These are phyloP conservation scores for Pelargonium hybrid DNA, from an alignment of 441 rosid species.

Conservation along the genomic window DNA sequence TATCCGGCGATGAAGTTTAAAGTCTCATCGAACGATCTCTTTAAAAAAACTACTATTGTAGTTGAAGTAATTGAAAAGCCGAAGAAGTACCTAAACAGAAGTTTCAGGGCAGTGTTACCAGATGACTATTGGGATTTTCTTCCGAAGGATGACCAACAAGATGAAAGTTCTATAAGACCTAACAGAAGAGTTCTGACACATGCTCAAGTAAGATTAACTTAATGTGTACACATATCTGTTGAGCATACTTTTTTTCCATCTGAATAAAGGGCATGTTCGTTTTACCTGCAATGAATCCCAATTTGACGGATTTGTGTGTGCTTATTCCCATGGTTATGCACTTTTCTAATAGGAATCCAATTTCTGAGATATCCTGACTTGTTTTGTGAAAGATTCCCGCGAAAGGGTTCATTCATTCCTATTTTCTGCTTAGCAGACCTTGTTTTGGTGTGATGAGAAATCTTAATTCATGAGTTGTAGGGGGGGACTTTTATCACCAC, in stretches of 20 bases:
- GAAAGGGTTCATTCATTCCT: no score
- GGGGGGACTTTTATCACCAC: no score
- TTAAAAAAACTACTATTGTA: conserved; percentile 44
- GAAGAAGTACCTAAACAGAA: conserved; percentile 27
- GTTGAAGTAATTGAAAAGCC: conserved; percentile 52
- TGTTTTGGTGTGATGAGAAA: no score
- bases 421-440: no score
- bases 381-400: no score
- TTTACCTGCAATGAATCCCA: no score
- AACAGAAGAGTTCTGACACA: conserved; percentile 53
- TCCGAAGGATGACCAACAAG: conserved; percentile 48
- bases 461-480: no score
- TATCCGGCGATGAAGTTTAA: conserved; percentile 78
- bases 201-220: conserved; percentile 50
- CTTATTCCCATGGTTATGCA: no score
- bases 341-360: no score
- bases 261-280: no score
- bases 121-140: conserved; percentile 75
- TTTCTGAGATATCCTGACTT: no score
- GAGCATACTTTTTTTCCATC: neutral
- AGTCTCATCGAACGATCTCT: conserved; percentile 52
- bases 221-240: neutral
- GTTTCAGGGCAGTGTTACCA: conserved; percentile 31
- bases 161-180: conserved; percentile 41
- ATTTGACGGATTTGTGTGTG: no score